Evolutionary conservation across 1,139 yeast genomes (phyloP).

Genomic region (Lodderomyces oxycetoniae): DNA sequence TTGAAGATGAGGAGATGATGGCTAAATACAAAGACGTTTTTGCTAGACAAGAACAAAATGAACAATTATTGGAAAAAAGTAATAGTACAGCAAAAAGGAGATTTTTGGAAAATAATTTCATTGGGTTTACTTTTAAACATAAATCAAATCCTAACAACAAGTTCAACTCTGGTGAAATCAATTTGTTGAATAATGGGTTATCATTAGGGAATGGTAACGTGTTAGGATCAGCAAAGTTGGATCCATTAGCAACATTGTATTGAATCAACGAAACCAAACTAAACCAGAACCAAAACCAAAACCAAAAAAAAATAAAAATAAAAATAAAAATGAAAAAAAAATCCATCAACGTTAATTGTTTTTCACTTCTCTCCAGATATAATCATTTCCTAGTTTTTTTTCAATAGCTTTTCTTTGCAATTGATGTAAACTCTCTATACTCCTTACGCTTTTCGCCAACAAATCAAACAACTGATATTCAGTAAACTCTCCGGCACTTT

Average conservation of each 20-base stretch:
- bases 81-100: constrained; percentile 16
- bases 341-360: no score
- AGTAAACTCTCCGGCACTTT: constrained; percentile 67
- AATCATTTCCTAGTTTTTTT: constrained; percentile 48
- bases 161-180: constrained; percentile 39
- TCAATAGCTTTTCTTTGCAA: constrained; percentile 47
- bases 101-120: constrained; percentile 56
- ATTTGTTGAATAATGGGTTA: constrained; percentile 26
- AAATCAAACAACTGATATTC: constrained; percentile 50
- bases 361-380: constrained; percentile 58
- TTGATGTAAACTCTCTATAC: constrained; percentile 42
- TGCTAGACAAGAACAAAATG: constrained; percentile 82
- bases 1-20: constrained; percentile 95
- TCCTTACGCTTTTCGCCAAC: constrained; percentile 43
- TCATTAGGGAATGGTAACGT: constrained; percentile 16
- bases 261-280: constrained; percentile 18
- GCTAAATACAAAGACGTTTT: constrained; percentile 95
- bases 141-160: constrained; percentile 61
- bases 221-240: constrained; percentile 23
- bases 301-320: no score
- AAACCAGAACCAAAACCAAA: no score
- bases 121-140: constrained; percentile 96
- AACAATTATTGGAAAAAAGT: constrained; percentile 68
- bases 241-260: constrained; percentile 47
- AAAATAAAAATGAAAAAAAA: no score